A percentile compares a stretch with the other conserved stretches of the same genome.
Conservation (phyloP, 805 yeast genomes). For the Ogataea chonburiensis region DNA sequence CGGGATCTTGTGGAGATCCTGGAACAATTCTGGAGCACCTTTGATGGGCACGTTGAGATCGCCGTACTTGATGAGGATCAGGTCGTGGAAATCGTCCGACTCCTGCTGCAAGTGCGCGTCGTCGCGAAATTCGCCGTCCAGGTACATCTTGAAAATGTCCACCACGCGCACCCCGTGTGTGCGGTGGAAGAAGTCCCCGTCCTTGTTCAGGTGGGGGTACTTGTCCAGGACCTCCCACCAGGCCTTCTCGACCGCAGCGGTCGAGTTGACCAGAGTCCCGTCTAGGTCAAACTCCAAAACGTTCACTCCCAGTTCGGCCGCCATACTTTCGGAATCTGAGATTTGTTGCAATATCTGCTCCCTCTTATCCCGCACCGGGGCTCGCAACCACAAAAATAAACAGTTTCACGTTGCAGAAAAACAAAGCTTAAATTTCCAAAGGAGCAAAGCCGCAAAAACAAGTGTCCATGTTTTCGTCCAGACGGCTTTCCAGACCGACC, state of each 20-base stretch:
- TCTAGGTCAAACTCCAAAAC: constrained; percentile 72
- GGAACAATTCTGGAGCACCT: constrained; percentile 68
- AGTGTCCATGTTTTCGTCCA: constrained; percentile 21
- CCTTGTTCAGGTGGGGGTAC: constrained; percentile 46
- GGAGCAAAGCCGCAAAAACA: constrained; percentile 7
- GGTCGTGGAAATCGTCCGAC: constrained; percentile 50
- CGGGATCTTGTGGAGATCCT: constrained; percentile 42
- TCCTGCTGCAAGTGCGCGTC: constrained; percentile 19
- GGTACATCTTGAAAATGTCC: constrained; percentile 71
- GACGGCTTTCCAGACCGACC: constrained; percentile 22
- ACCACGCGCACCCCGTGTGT: constrained; percentile 84
- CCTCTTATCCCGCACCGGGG: neutral
- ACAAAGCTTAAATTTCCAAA: constrained; percentile 4
- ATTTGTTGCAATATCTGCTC: neutral
- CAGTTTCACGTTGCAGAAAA: constrained; percentile 11
- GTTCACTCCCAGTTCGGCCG: constrained; percentile 17
- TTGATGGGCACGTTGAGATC: constrained; percentile 71
- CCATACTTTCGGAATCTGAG: too few species aligned
- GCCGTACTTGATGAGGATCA: constrained; percentile 71
- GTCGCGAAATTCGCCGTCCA: constrained; percentile 40
- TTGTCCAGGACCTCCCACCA: constrained; percentile 76
- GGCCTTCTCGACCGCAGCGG: constrained; percentile 77
- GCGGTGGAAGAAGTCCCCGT: constrained; percentile 59
- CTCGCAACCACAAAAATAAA: constrained; percentile 4
- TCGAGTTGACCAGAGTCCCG: constrained; percentile 83